Evolutionary conservation across 768 basidiomycete species (phyloP).

Genomic region (Russula griseocarnosa): DNA sequence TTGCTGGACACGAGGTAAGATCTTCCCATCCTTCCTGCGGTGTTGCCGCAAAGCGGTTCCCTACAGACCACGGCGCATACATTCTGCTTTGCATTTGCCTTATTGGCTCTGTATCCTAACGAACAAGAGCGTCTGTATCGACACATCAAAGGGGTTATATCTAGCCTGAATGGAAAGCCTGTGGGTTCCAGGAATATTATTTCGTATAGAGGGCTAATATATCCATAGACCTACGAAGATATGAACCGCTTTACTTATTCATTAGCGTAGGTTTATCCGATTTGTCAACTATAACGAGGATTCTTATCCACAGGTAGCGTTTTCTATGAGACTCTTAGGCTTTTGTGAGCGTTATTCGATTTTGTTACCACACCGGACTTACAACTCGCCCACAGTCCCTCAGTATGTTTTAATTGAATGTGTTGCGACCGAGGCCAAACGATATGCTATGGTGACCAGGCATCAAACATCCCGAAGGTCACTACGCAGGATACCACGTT

Average conservation of each 20-base stretch:
- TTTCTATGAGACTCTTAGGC: constrained; percentile 48
- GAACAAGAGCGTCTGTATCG: constrained; percentile 41
- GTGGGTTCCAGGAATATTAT: not conserved
- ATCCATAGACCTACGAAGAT: constrained; percentile 29
- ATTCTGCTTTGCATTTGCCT: constrained; percentile 38
- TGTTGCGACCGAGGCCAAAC: not conserved
- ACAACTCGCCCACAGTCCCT: constrained; percentile 1
- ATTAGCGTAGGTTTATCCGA: constrained; percentile 24
- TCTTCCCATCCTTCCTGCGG: not conserved
- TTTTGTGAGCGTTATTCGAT: constrained; percentile 33
- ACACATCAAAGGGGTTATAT: constrained; percentile 36
- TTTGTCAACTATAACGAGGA: not conserved
- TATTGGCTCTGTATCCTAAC: constrained; percentile 42
- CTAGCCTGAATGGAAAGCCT: constrained; percentile 27
- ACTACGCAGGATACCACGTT: constrained; percentile 46
- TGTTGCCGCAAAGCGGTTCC: not conserved
- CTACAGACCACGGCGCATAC: constrained; percentile 39
- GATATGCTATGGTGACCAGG: constrained; percentile 38
- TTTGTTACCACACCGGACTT: not conserved
- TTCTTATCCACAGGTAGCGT: constrained; percentile 35
- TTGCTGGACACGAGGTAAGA: constrained; percentile 36
- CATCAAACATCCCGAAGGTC: constrained; percentile 42
- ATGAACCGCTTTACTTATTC: constrained; percentile 27
- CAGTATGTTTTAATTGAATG: constrained; percentile 5
- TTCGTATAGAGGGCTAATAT: not conserved